Conservation (phyloP, 2,329 filamentous ascomycete species). For the Clonostachys rosea region DNA sequence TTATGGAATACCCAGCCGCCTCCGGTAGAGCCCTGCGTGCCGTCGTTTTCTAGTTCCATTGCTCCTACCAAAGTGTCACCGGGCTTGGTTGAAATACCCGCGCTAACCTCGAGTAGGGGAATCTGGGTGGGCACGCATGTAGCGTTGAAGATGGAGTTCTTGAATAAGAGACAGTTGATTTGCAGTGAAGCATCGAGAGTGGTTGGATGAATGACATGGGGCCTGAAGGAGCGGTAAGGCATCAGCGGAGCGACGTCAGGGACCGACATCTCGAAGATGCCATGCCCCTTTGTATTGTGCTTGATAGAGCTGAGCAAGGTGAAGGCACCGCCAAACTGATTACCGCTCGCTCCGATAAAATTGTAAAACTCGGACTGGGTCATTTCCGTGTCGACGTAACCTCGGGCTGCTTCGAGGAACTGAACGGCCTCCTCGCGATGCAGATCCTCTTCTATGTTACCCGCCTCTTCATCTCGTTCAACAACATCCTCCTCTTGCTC, state of each 20-base stretch:
- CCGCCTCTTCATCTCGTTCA: no score
- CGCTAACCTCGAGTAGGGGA: no score
- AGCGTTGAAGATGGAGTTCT: no score
- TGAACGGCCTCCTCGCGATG: no score
- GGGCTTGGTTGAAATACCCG: not conserved
- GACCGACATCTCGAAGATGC: not conserved
- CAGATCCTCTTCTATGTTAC: no score
- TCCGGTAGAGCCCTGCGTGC: no score
- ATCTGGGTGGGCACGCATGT: no score
- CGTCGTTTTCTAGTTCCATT: not conserved
- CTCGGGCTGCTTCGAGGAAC: no score
- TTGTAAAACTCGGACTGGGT: no score
- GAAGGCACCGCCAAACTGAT: constrained; percentile 1
- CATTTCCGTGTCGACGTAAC: no score
- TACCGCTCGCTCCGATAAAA: not conserved
- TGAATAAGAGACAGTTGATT: no score
- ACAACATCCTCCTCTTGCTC: no score
- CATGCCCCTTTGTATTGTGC: not conserved
- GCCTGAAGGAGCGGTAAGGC: constrained; percentile 5
- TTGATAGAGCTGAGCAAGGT: not conserved
- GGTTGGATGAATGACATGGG: constrained; percentile 7
- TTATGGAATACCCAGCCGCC: not conserved
- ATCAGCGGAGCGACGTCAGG: constrained; percentile 6
- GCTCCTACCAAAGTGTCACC: not conserved
- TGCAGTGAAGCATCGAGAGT: constrained; percentile 4